Evolutionary conservation across 805 yeast genomes (phyloP), one percentile per base, ranked within the genome.

Genomic region (Metschnikowia lachancei): DNA sequence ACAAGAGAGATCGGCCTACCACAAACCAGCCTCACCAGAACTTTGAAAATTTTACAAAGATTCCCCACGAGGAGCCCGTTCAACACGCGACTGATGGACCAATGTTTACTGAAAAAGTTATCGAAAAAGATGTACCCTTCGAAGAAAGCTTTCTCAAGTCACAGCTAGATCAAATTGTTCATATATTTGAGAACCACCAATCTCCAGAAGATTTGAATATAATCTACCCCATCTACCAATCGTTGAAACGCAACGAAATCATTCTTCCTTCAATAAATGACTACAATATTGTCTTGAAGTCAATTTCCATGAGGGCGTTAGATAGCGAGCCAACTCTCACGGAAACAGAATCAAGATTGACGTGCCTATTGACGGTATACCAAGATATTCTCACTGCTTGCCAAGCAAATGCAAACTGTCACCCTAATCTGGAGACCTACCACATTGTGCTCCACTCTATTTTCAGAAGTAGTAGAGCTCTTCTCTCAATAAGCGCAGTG

Each of bases 291-390:
- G 80, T 85, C 4, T 64, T 85, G 36, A 61, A 66, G 17, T 81
- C 90, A 0, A 72, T 85, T 10, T 63, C 75, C 12, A 50, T 62
- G 36, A 73, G 94, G 61, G 56, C 69, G 2, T 63, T 79, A 32
- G 77, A 77, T 46, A 49, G 45, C 31, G 65, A 61, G 17, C 10
- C 37, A 3, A 43, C 55, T 3, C 46, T 66, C 4, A 61, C 52
- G 51, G 70, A 81, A 20, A 63, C 78, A 6, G 89, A 85, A 59
- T 76, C 75, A 38, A 78, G 76, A 58, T 69, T 85, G 60, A 83
- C 87, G 2, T 78, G 76, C 44, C 61, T 85, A 47, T 65, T 85
- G 52, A 82, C 80, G 17, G 81, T 83, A 30, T 85, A 85, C 59
- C 86, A 85, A 41, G 90, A 83, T 55, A 66, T 84, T 59, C 69